A percentile compares a stretch with the other conserved stretches of the same genome.
Conservation (phyloP, 164 flowering plant species). For the Magnolia officinalis region DNA sequence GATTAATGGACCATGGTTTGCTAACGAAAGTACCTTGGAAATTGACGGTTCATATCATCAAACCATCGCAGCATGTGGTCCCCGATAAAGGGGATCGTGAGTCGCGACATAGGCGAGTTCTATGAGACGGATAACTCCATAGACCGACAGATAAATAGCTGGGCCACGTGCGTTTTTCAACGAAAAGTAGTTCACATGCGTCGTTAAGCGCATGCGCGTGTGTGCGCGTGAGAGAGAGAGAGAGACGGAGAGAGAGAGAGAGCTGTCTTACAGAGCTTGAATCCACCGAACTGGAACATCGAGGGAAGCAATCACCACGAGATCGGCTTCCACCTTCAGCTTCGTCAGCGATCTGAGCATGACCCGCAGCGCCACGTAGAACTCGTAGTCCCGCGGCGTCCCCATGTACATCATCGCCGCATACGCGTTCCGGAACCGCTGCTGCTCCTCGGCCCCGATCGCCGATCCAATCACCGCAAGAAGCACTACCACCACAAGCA, state of each 20-base stretch:
- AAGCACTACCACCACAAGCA: background rate
- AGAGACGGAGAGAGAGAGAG: background rate
- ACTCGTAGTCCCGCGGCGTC: slow-evolving; percentile 96
- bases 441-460: slow-evolving; percentile 3
- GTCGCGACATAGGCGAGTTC: no score
- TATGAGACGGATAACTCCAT: no score
- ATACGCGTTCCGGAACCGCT: slow-evolving; percentile 56
- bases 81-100: no score
- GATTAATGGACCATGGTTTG: no score
- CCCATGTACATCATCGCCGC: slow-evolving; percentile 99
- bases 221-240: background rate
- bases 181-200: background rate
- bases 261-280: slow-evolving; percentile 63
- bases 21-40: no score
- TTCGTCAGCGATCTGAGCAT: slow-evolving; percentile 62
- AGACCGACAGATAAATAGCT: no score
- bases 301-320: slow-evolving; percentile 80
- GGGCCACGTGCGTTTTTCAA: no score
- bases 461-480: background rate
- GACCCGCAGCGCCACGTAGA: slow-evolving; percentile 85
- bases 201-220: background rate
- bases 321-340: slow-evolving; percentile 73
- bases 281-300: slow-evolving; percentile 88
- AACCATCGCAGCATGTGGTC: no score
- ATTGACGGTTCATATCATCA: no score